Evolutionary conservation across 176 grass and related monocot genomes (phyloP).

Genomic region (Dendrocalamus sinicus): DNA sequence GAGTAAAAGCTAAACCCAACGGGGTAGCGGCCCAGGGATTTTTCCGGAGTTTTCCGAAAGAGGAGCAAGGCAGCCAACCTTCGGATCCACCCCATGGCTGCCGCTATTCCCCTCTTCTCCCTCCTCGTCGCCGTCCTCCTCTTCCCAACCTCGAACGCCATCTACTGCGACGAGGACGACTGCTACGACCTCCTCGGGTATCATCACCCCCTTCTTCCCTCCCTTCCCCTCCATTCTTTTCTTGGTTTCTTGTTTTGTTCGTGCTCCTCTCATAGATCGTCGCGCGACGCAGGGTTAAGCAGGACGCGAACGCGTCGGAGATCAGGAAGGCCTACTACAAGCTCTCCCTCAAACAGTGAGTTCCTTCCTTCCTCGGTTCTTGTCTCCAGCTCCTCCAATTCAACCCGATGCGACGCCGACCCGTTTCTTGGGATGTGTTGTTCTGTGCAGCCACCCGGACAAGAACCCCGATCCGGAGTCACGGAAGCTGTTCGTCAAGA

Average conservation of each 20-base stretch:
- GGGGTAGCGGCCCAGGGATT: neutral
- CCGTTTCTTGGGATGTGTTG: slow-evolving; percentile 8
- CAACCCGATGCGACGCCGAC: neutral
- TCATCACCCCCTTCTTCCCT: neutral
- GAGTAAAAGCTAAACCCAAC: no score
- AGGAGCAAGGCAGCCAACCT: neutral
- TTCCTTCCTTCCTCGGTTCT: neutral
- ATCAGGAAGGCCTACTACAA: slow-evolving; percentile 98
- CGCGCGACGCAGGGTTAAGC: slow-evolving; percentile 58
- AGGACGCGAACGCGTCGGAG: slow-evolving; percentile 84
- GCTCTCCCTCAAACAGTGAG: slow-evolving; percentile 91
- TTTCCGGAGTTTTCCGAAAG: no score
- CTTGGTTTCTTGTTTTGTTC: neutral
- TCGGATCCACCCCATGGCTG: slow-evolving; percentile 55
- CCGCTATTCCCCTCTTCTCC: slow-evolving; percentile 9
- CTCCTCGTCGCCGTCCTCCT: slow-evolving; percentile 34
- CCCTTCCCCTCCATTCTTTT: neutral
- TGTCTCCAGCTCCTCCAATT: slow-evolving; percentile 5
- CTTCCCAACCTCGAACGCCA: slow-evolving; percentile 49
- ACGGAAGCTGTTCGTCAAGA: slow-evolving; percentile 85
- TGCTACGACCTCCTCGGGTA: slow-evolving; percentile 99
- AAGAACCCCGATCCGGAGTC: slow-evolving; percentile 96
- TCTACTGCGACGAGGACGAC: slow-evolving; percentile 96
- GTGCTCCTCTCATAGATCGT: neutral
- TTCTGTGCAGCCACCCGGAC: slow-evolving; percentile 79